phyloP scores from a whole-genome alignment of 202 grass and related monocot genomes.

The Eragrostis tef region DNA sequence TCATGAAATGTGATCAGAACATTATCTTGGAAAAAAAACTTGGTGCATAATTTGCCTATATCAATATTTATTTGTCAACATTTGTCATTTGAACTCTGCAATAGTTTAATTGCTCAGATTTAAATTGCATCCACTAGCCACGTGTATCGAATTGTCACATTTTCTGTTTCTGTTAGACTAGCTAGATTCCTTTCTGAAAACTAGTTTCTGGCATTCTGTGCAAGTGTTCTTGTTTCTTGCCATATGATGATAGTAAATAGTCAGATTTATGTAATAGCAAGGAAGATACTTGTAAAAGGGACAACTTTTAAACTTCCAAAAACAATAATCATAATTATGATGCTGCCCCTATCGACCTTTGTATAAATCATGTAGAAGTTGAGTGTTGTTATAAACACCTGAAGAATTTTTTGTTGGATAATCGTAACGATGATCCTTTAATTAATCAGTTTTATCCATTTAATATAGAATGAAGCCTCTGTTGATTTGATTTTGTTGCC shows the following conservation, averaged over 20 bases:
- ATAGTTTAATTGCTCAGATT: constrained; percentile 30
- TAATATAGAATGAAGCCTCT: constrained; percentile 26
- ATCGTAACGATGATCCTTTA: constrained; percentile 14
- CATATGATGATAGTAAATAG: constrained; percentile 26
- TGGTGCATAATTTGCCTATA: constrained; percentile 18
- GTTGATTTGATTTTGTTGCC: constrained; percentile 45
- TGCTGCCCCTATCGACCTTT: not conserved
- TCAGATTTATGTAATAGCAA: constrained; percentile 3
- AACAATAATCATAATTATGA: not conserved
- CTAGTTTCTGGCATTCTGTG: constrained; percentile 16
- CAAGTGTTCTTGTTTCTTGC: constrained; percentile 30
- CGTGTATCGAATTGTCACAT: constrained; percentile 18
- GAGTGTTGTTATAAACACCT: constrained; percentile 15
- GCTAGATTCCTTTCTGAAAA: not conserved
- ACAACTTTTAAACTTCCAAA: not conserved
- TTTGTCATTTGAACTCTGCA: constrained; percentile 7
- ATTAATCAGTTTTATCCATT: constrained; percentile 28
- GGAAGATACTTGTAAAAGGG: not conserved
- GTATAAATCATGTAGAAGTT: constrained; percentile 7
- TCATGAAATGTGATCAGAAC: constrained; percentile 31
- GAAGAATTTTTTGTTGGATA: constrained; percentile 27
- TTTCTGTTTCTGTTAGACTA: constrained; percentile 25
- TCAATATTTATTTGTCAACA: not conserved
- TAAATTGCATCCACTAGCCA: constrained; percentile 12
- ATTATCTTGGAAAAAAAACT: constrained; percentile 16